Base-by-base conservation (phyloP, 2,329 filamentous ascomycete species). In the Aphanocladium album region DNA sequence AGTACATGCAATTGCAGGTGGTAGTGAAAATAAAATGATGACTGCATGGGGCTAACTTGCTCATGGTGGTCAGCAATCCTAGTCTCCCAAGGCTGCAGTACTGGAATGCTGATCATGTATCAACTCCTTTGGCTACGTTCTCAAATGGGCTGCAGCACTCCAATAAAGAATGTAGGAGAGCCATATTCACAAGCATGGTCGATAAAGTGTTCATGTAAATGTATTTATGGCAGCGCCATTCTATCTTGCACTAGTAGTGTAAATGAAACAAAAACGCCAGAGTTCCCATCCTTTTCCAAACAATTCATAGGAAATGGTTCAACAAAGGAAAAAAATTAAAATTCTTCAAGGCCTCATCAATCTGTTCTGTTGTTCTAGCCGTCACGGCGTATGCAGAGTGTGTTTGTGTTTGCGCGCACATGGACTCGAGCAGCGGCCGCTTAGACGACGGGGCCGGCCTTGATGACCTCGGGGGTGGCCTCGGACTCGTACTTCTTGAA, bases 401-500 rank as follows among this genome's bases (percentile, higher is more conserved):
- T 30, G 30, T 30, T 30, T 30, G 57, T 39, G 27, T 53, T 49
- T 47, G 49, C 30, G 41, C 30, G 50, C 27, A 57, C 37, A 46
- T 25, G 39, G 49, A 53, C 49, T 23, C 30, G 19, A 54, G 23
- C 16, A 11, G 19, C 43, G 12, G 39, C 39, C 51, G 17, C 30
- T 70, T 72, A 76, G 46, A 75, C 71, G 16, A 61, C 47, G 39
- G 85, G 85, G 8, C 84, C 85, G 55, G 87, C 86, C 70, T 83
- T 86, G 76, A 90, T 85, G 53, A 93, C 90, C 41, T 93, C 90
- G 68, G 84, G 81, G 35, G 90, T 93, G 27, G 92, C 91, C 76
- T 96, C 86, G 68, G 87, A 87, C 70, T 88, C 83, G 80, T 96
- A 97, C 83, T 97, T 96, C 82, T 91, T 87, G 80, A 99, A 99